Base-by-base conservation (phyloP, 2,329 filamentous ascomycete species). In the Thelonectria olida region DNA sequence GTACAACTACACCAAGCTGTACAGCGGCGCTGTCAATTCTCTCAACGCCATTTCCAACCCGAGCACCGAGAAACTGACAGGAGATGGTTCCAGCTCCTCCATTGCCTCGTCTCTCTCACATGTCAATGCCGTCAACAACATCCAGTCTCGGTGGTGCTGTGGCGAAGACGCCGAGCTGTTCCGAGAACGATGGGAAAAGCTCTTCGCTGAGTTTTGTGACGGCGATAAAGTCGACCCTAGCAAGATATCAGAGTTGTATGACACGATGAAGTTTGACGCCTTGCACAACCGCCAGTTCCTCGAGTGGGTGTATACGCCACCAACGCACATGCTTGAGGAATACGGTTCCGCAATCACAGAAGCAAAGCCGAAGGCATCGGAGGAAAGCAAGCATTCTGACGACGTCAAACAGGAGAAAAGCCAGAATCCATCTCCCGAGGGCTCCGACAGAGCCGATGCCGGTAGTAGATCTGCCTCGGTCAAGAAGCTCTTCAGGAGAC, bases 191-290 rank as follows among this genome's bases (percentile, higher is more conserved):
- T 99, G 96, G 96, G 96, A 98, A 79, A 99, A 99, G 80, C 85
- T 99, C 2, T 99, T 99, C 78, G 88, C 90, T 48, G 96, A 99
- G 74, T 99, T 99, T 72, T 96, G 92, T 67, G 96, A 99, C 75
- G 91, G 92, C 1, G 96, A 99, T 72, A 99, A 99, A 81, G 93
- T 98, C 17, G 96, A 99, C 76, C 96, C 96, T 17, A 97, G 94
- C 83, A 99, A 99, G 81, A 95, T 99, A 64, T 97, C 93, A 5
- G 96, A 99, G 80, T 85, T 99, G 3, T 99, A 99, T 76, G 96
- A 99, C 76, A 98, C 95, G 19, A 98, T 99, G 96, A 99, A 99
- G 78, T 99, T 98, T 67, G 96, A 99, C 76, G 96, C 96, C 1
- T 84, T 99, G 13, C 96, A 99, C 78, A 99, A 99, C 74, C 89